These are phyloP conservation scores for Artemisia argyi DNA, from an alignment of 129 eudicot species.

Conservation along the genomic window DNA sequence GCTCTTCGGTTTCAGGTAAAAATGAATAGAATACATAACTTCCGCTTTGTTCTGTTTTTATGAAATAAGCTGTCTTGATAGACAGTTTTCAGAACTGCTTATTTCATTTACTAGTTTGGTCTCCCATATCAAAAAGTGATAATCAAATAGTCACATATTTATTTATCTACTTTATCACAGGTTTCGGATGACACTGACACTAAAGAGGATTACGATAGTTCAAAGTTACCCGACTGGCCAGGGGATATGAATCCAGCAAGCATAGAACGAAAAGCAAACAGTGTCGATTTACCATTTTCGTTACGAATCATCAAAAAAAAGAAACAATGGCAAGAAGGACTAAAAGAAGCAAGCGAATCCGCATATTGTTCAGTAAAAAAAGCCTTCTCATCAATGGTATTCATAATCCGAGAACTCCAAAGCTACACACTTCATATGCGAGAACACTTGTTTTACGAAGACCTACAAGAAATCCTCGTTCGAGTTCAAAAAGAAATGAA, in stretches of 20 bases:
- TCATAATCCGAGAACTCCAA: slow-evolving; percentile 85
- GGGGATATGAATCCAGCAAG: slow-evolving; percentile 59
- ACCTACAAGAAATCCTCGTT: slow-evolving; percentile 64
- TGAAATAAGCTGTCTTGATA: background rate
- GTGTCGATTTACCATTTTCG: slow-evolving; percentile 76
- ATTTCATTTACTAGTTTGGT: background rate
- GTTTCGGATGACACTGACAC: slow-evolving; percentile 34
- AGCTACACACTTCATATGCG: slow-evolving; percentile 84
- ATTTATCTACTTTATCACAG: background rate
- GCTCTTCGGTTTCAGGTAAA: slow-evolving; percentile 48
- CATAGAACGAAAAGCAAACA: slow-evolving; percentile 75
- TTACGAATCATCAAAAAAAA: slow-evolving; percentile 78
- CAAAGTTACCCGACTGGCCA: slow-evolving; percentile 34
- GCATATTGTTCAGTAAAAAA: slow-evolving; percentile 78
- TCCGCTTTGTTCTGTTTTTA: background rate
- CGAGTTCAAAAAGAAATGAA: slow-evolving; percentile 82
- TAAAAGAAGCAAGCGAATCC: slow-evolving; percentile 57
- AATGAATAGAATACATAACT: background rate
- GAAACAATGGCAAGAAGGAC: slow-evolving; percentile 63
- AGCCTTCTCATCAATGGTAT: slow-evolving; percentile 95
- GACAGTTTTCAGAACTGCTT: background rate
- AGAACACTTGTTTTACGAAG: slow-evolving; percentile 60
- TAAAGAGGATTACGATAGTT: background rate
- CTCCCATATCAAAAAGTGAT: too few relatives aligned
- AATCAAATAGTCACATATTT: background rate